These are phyloP conservation scores for Suillus discolor DNA, from an alignment of 768 basidiomycete species.

Conservation along the genomic window DNA sequence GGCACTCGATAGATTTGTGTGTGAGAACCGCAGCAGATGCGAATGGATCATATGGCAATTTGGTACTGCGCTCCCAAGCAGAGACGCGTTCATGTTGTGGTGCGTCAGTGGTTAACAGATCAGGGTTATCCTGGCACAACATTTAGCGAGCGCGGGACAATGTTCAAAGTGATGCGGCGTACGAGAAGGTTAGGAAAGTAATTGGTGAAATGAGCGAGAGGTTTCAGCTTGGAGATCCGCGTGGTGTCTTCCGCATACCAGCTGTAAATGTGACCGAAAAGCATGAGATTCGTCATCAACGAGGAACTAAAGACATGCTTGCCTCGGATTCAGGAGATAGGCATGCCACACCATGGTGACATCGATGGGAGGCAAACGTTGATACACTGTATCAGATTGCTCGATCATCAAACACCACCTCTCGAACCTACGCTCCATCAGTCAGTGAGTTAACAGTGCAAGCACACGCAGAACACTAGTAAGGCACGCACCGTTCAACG, in stretches of 20 bases:
- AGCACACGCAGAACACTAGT: neutral
- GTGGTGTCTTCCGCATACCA: conserved; percentile 29
- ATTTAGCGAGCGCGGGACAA: neutral
- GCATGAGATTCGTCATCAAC: neutral
- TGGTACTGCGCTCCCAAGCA: conserved; percentile 12
- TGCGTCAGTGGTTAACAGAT: conserved; percentile 2
- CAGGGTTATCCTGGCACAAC: neutral
- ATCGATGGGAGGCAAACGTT: conserved; percentile 37
- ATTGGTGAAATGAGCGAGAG: conserved; percentile 7
- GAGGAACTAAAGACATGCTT: conserved; percentile 2
- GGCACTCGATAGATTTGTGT: conserved; percentile 31
- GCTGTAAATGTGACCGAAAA: conserved; percentile 9
- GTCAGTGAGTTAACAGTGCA: neutral
- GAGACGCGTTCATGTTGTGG: conserved; percentile 7
- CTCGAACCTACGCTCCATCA: conserved; percentile 31
- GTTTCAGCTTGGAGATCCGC: neutral
- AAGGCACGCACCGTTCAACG: conserved; percentile 34
- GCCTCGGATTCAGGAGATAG: conserved; percentile 42
- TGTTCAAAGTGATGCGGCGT: neutral
- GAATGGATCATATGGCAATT: conserved; percentile 29
- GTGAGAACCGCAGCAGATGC: conserved; percentile 22
- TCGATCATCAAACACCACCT: conserved; percentile 32
- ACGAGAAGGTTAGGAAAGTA: conserved; percentile 19
- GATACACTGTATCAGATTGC: conserved; percentile 5
- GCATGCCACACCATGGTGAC: conserved; percentile 45